These are phyloP conservation scores for Clonostachys rosea DNA, from an alignment of 2,329 filamentous ascomycete species.

Conservation along the genomic window DNA sequence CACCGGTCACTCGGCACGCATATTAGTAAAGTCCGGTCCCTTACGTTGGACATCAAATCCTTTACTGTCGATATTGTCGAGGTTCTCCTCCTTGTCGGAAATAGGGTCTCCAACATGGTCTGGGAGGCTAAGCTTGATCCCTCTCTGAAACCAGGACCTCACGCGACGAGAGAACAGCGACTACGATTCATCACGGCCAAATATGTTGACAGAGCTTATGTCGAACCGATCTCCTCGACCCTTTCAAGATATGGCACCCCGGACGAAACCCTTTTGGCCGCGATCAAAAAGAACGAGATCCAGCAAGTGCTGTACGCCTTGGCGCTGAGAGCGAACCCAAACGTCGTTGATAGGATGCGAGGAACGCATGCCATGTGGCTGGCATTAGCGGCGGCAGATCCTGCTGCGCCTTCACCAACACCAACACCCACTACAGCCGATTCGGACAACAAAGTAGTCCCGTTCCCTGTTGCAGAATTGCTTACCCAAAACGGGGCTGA, in stretches of 20 bases:
- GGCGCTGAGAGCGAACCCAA: conserved; percentile 81
- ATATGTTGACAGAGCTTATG: conserved; percentile 79
- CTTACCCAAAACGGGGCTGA: conserved; percentile 92
- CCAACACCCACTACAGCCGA: conserved; percentile 32
- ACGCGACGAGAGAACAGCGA: conserved; percentile 82
- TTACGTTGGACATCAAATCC: conserved; percentile 91
- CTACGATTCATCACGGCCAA: conserved; percentile 94
- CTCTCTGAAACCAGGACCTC: conserved; percentile 65
- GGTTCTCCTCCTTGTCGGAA: conserved; percentile 84
- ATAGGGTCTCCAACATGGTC: conserved; percentile 91
- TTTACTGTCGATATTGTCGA: conserved; percentile 98
- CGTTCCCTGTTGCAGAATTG: conserved; percentile 88
- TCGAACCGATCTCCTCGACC: conserved; percentile 72
- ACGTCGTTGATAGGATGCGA: conserved; percentile 78
- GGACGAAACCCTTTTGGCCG: conserved; percentile 85
- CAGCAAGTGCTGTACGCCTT: conserved; percentile 89
- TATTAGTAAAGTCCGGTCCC: conserved; percentile 92
- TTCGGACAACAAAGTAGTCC: conserved; percentile 46
- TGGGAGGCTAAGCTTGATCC: conserved; percentile 87
- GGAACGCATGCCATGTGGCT: conserved; percentile 87
- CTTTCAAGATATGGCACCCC: conserved; percentile 72
- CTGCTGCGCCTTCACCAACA: conserved; percentile 64
- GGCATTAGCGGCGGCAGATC: conserved; percentile 87
- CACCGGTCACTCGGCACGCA: conserved; percentile 95
- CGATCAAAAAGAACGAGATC: conserved; percentile 94